These are phyloP conservation scores for Rosa rugosa DNA, from an alignment of 306 rosid genomes.

Conservation along the genomic window DNA sequence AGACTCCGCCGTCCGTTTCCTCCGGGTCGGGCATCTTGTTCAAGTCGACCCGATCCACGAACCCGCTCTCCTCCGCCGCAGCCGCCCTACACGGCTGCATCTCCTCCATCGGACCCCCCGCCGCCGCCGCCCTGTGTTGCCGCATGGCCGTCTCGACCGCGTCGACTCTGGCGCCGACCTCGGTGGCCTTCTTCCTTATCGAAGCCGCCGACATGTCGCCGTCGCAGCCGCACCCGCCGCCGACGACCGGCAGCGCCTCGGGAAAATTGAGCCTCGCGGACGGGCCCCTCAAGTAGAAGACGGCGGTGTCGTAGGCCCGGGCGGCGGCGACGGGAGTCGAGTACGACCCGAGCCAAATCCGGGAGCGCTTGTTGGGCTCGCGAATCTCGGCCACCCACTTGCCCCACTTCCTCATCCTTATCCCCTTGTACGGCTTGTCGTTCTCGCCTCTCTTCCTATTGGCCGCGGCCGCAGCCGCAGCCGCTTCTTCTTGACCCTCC, in stretches of 20 bases:
- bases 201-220: constrained; percentile 84
- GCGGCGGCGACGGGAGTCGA: constrained; percentile 96
- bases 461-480: background rate
- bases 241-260: constrained; percentile 45
- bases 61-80: constrained; percentile 24
- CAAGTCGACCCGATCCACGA: constrained; percentile 67
- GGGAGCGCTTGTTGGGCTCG: constrained; percentile 90
- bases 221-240: constrained; percentile 14
- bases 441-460: constrained; percentile 34
- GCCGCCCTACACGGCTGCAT: constrained; percentile 23
- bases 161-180: constrained; percentile 91
- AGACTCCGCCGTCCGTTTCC: constrained; percentile 39
- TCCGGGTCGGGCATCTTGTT: constrained; percentile 91
- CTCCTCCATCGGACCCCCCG: constrained; percentile 19
- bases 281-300: constrained; percentile 81
- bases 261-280: constrained; percentile 93
- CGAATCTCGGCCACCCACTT: constrained; percentile 99
- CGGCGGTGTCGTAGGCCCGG: constrained; percentile 95
- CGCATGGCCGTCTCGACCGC: constrained; percentile 61
- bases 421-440: constrained; percentile 91
- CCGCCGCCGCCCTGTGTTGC: constrained; percentile 24
- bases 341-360: constrained; percentile 99
- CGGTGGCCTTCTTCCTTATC: constrained; percentile 83
- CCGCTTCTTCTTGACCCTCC: constrained; percentile 20
- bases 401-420: constrained; percentile 99